These are phyloP conservation scores for Tolypocladium amazonense DNA, from an alignment of 2,329 filamentous ascomycete genomes.

Conservation along the genomic window DNA sequence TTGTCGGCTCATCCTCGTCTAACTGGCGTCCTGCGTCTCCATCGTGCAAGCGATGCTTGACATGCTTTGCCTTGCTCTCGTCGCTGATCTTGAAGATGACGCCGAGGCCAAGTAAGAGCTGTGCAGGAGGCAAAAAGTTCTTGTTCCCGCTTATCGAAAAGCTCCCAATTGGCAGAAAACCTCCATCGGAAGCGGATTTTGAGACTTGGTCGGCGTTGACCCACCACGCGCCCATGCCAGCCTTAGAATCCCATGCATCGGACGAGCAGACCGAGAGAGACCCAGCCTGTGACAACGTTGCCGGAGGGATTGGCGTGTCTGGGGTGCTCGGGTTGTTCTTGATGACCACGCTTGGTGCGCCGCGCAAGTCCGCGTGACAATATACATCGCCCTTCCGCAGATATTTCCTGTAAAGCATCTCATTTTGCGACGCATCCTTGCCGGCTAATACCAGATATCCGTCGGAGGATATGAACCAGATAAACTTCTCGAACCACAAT, in stretches of 20 bases:
- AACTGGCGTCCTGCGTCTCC: conserved; percentile 10
- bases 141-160: conserved; percentile 82
- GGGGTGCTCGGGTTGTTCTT: conserved; percentile 74
- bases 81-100: conserved; percentile 84
- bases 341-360: conserved; percentile 75
- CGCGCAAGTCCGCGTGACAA: conserved; percentile 79
- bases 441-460: conserved; percentile 87
- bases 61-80: conserved; percentile 71
- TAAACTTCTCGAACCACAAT: conserved; percentile 96
- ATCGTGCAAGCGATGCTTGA: conserved; percentile 47
- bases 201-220: conserved; percentile 82
- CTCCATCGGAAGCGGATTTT: conserved; percentile 70
- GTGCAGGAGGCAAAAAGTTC: conserved; percentile 81
- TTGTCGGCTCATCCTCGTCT: not conserved
- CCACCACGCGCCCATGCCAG: conserved; percentile 94
- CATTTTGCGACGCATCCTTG: conserved; percentile 80
- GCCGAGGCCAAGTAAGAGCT: conserved; percentile 77
- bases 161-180: conserved; percentile 65
- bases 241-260: conserved; percentile 91
- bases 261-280: conserved; percentile 76
- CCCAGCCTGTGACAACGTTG: conserved; percentile 84
- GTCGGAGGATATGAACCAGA: conserved; percentile 91
- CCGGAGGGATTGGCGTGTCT: conserved; percentile 81
- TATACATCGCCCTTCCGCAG: conserved; percentile 85
- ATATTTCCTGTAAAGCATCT: conserved; percentile 81